Conservation (phyloP, 306 rosid genomes). For the Vigna hirtella region DNA sequence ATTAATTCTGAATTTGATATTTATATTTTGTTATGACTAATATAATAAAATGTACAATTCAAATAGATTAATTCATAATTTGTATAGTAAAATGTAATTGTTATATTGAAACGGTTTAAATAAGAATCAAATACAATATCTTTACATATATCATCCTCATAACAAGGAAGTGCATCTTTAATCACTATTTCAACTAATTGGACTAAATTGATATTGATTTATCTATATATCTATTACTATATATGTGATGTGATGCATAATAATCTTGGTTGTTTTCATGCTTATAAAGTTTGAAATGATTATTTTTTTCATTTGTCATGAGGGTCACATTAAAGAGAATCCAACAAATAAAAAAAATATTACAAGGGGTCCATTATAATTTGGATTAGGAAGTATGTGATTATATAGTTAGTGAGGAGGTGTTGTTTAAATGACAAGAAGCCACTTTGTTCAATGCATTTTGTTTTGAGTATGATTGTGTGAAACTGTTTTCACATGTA, state of each 20-base stretch:
- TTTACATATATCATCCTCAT: too few species aligned
- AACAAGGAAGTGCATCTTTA: too few species aligned
- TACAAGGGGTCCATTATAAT: not conserved
- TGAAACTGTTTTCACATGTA: conserved; percentile 17
- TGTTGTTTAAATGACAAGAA: conserved; percentile 21
- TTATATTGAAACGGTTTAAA: too few species aligned
- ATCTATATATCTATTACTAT: too few species aligned
- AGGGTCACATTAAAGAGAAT: conserved; percentile 5
- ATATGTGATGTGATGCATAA: not conserved
- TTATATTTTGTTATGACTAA: too few species aligned
- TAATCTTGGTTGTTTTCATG: conserved; percentile 1
- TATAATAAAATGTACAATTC: too few species aligned
- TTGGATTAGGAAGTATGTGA: not conserved
- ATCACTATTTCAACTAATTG: too few species aligned
- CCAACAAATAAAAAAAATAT: conserved; percentile 2
- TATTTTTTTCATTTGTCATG: not conserved
- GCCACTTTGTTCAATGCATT: conserved; percentile 28
- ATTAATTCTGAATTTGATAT: too few species aligned
- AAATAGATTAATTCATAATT: too few species aligned
- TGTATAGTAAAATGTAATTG: too few species aligned
- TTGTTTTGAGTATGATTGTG: conserved; percentile 10
- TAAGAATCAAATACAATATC: too few species aligned
- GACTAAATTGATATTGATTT: too few species aligned
- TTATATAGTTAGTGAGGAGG: not conserved
- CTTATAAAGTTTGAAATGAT: not conserved